These are phyloP conservation scores for Podosphaera xanthii DNA, from an alignment of 2,329 filamentous ascomycete species.

Conservation along the genomic window DNA sequence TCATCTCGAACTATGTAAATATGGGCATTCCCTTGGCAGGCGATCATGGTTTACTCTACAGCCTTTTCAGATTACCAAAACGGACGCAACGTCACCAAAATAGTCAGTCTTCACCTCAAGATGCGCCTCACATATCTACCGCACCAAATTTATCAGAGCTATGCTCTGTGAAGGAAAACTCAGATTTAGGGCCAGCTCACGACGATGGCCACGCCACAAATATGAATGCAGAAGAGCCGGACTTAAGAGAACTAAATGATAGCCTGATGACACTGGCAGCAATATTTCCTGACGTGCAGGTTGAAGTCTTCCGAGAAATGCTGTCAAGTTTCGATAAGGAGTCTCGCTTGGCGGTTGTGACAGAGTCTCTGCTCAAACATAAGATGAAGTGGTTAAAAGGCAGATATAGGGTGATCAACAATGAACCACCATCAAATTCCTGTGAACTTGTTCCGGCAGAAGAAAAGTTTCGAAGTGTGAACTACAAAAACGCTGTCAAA, in stretches of 20 bases:
- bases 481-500: conserved; percentile 47
- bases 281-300: conserved; percentile 59
- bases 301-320: conserved; percentile 68
- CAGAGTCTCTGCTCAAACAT: conserved; percentile 54
- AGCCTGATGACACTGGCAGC: conserved; percentile 44
- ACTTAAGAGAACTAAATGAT: conserved; percentile 47
- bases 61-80: no score
- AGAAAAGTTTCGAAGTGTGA: conserved; percentile 43
- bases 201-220: no score
- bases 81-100: no score
- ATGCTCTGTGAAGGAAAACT: no score
- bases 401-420: conserved; percentile 28
- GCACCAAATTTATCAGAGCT: no score
- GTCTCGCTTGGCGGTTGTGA: conserved; percentile 53
- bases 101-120: no score
- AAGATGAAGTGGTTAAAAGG: conserved; percentile 48
- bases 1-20: no score
- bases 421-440: conserved; percentile 1
- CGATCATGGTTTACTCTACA: no score
- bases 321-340: conserved; percentile 51
- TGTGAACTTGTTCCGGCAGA: conserved; percentile 24
- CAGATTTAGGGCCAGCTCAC: no score
- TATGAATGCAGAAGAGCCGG: conserved; percentile 24
- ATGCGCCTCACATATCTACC: no score
- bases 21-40: no score